These are phyloP conservation scores for Incumbomyces delicatus DNA, from an alignment of 2,329 filamentous ascomycete genomes.

Conservation along the genomic window DNA sequence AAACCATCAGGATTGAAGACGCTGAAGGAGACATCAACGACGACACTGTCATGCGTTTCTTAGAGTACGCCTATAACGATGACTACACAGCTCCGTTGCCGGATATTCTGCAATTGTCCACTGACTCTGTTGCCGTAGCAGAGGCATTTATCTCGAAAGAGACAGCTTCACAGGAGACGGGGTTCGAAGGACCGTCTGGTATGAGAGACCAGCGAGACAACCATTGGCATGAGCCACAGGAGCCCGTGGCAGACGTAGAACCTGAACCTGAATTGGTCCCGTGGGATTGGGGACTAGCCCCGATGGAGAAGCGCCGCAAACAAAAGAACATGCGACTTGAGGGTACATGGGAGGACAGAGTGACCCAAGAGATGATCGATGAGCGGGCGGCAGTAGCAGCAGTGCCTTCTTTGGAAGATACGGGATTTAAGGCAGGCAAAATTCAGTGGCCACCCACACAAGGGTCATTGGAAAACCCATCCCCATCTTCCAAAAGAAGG, in stretches of 20 bases:
- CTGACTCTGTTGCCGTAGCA: background rate
- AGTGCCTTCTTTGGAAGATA: too few species aligned
- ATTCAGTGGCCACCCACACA: too few species aligned
- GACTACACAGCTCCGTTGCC: constrained; percentile 14
- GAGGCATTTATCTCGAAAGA: background rate
- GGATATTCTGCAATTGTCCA: background rate
- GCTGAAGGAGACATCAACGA: constrained; percentile 16
- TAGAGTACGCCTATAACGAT: constrained; percentile 18
- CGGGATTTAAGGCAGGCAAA: too few species aligned
- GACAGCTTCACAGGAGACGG: too few species aligned
- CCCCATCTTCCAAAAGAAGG: too few species aligned
- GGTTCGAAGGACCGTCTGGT: too few species aligned
- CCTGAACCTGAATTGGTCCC: constrained; percentile 18
- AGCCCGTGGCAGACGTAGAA: constrained; percentile 13
- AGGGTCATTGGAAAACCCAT: too few species aligned
- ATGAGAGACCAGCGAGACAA: too few species aligned
- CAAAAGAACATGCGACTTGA: constrained; percentile 21
- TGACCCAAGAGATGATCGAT: constrained; percentile 6
- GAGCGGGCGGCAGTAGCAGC: background rate
- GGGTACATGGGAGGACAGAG: constrained; percentile 14
- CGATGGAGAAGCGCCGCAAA: constrained; percentile 24
- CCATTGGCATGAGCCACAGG: background rate
- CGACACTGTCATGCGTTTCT: constrained; percentile 17
- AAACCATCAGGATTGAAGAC: constrained; percentile 6
- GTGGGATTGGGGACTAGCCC: constrained; percentile 23